Conservation (phyloP, 2,329 filamentous ascomycete genomes). For the Cladorrhinum sp. region DNA sequence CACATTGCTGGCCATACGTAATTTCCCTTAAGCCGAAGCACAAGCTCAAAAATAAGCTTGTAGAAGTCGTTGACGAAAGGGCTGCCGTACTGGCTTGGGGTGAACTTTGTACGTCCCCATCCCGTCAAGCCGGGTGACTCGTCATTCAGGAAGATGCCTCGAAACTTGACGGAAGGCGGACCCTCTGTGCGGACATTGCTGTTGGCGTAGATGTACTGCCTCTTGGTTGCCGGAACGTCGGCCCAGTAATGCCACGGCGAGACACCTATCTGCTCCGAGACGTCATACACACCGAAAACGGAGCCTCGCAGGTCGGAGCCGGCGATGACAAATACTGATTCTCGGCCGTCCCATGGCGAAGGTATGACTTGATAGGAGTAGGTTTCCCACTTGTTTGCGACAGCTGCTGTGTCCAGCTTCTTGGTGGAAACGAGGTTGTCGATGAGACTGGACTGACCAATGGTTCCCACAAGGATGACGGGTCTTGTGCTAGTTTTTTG, state of each 20-base stretch:
- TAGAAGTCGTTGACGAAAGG: slow-evolving; percentile 49
- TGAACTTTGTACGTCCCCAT: slow-evolving; percentile 49
- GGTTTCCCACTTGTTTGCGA: slow-evolving; percentile 54
- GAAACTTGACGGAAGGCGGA: slow-evolving; percentile 54
- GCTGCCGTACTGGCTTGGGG: slow-evolving; percentile 26
- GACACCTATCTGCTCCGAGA: slow-evolving; percentile 59
- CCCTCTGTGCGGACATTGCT: slow-evolving; percentile 43
- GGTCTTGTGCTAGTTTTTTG: slow-evolving; percentile 15
- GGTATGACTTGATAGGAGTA: slow-evolving; percentile 47
- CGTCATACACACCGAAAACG: slow-evolving; percentile 56
- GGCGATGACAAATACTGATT: slow-evolving; percentile 48
- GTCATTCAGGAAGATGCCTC: slow-evolving; percentile 60
- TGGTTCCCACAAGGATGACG: slow-evolving; percentile 50
- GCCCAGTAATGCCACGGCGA: slow-evolving; percentile 60
- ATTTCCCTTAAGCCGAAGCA: slow-evolving; percentile 54
- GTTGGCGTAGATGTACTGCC: slow-evolving; percentile 46
- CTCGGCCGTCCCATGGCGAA: slow-evolving; percentile 24
- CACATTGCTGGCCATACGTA: slow-evolving; percentile 60
- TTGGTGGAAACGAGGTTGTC: slow-evolving; percentile 43
- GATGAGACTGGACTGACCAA: slow-evolving; percentile 50
- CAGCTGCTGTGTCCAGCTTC: slow-evolving; percentile 45
- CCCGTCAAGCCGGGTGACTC: slow-evolving; percentile 55
- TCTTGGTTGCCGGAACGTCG: slow-evolving; percentile 47
- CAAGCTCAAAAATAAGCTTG: slow-evolving; percentile 52
- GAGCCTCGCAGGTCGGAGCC: slow-evolving; percentile 56